Evolutionary conservation across 2,329 filamentous ascomycete species (phyloP).

Genomic region (Fusarium nelsonii): DNA sequence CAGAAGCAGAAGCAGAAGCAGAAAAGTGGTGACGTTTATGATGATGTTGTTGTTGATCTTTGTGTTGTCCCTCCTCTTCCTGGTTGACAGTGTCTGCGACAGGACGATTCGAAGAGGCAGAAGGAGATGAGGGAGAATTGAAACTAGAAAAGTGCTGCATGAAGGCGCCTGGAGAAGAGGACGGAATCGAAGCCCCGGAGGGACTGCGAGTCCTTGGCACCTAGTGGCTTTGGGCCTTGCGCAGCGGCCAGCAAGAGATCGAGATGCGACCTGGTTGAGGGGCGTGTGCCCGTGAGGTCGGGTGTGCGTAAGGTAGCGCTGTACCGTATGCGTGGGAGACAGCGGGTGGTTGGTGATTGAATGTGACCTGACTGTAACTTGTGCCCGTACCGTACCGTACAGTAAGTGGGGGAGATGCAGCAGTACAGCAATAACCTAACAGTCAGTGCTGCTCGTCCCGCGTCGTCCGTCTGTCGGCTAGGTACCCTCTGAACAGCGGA

Average conservation of each 20-base stretch:
- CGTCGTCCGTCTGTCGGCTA: neutral
- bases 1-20: neutral
- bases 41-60: slow-evolving; percentile 11
- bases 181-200: slow-evolving; percentile 47
- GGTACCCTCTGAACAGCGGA: slow-evolving; percentile 33
- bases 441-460: slow-evolving; percentile 17
- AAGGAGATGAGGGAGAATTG: slow-evolving; percentile 41
- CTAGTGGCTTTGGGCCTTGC: slow-evolving; percentile 44
- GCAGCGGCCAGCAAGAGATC: slow-evolving; percentile 46
- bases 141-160: slow-evolving; percentile 49
- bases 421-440: neutral
- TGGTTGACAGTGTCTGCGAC: slow-evolving; percentile 33
- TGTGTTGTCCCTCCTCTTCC: slow-evolving; percentile 22
- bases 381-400: slow-evolving; percentile 6
- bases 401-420: slow-evolving; percentile 26
- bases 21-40: slow-evolving; percentile 15
- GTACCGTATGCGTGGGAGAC: slow-evolving; percentile 29
- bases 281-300: slow-evolving; percentile 36
- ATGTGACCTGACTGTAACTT: slow-evolving; percentile 21
- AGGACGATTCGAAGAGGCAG: slow-evolving; percentile 25
- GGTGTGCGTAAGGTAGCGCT: slow-evolving; percentile 30
- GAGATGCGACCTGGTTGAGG: slow-evolving; percentile 43
- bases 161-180: slow-evolving; percentile 48
- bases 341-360: slow-evolving; percentile 31
- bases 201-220: slow-evolving; percentile 47